Conservation (phyloP, 441 rosid species). For the Jatropha podagrica region DNA sequence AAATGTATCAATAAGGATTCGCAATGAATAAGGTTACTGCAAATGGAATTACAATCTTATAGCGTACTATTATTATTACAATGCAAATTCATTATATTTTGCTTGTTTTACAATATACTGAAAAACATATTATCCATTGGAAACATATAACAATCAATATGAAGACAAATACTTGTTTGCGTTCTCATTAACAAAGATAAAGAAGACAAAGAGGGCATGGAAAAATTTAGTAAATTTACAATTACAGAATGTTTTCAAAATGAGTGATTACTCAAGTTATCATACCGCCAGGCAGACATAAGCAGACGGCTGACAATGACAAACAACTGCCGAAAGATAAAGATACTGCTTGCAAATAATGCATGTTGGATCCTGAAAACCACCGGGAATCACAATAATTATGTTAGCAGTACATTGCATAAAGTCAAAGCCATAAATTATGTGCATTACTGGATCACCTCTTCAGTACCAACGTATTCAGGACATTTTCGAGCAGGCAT, state of each 20-base stretch:
- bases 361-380: conserved; percentile 84
- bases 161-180: neutral
- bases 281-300: conserved; percentile 92
- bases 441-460: conserved; percentile 47
- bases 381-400: conserved; percentile 20
- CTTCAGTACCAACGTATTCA: conserved; percentile 86
- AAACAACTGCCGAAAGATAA: conserved; percentile 79
- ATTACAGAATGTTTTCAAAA: neutral
- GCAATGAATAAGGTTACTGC: neutral
- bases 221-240: conserved; percentile 10
- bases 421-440: conserved; percentile 21
- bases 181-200: conserved; percentile 6
- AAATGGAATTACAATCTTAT: neutral
- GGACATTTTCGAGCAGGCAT: conserved; percentile 67
- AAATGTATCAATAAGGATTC: neutral
- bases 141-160: neutral
- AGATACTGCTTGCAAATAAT: conserved; percentile 90
- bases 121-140: neutral
- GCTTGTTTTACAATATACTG: neutral
- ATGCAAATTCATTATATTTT: neutral
- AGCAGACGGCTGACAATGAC: conserved; percentile 80
- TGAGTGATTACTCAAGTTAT: conserved; percentile 11
- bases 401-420: neutral
- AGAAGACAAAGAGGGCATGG: neutral
- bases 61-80: too few species aligned